Conservation (phyloP, 1,284 basidiomycete genomes). For the Cutaneotrichosporon cutaneum region DNA sequence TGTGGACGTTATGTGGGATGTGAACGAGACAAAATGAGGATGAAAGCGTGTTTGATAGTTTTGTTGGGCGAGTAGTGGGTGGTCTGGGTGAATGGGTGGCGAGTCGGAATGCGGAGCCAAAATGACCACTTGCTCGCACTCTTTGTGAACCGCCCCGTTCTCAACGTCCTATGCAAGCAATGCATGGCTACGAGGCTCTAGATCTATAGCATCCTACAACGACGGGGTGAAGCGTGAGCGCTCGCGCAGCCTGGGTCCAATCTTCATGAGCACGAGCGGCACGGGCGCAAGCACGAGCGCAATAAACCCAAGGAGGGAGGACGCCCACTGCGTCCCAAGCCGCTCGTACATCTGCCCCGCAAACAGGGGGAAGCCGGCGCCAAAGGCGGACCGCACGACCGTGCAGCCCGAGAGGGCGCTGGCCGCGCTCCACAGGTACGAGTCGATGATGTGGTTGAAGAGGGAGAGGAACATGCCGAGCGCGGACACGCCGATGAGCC, state of each 20-base stretch:
- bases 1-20: neutral
- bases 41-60: neutral
- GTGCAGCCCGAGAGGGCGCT: constrained; percentile 57
- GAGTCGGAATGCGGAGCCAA: neutral
- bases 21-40: neutral
- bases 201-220: neutral
- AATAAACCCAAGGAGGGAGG: constrained; percentile 48
- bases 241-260: constrained; percentile 54
- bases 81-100: neutral
- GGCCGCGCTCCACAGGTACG: constrained; percentile 57
- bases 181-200: too few species aligned
- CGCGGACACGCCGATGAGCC: constrained; percentile 50
- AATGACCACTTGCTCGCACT: too few species aligned
- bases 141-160: too few species aligned
- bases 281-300: constrained; percentile 50
- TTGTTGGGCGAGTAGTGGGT: neutral
- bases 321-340: constrained; percentile 52
- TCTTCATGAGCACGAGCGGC: constrained; percentile 54
- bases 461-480: constrained; percentile 61
- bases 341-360: constrained; percentile 57
- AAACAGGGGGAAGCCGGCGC: constrained; percentile 56
- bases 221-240: constrained; percentile 48
- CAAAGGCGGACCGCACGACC: constrained; percentile 56
- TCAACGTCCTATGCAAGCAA: too few species aligned
- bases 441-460: constrained; percentile 57